These are phyloP conservation scores for Colletotrichum cereale DNA, from an alignment of 2,329 filamentous ascomycete species.

Conservation along the genomic window DNA sequence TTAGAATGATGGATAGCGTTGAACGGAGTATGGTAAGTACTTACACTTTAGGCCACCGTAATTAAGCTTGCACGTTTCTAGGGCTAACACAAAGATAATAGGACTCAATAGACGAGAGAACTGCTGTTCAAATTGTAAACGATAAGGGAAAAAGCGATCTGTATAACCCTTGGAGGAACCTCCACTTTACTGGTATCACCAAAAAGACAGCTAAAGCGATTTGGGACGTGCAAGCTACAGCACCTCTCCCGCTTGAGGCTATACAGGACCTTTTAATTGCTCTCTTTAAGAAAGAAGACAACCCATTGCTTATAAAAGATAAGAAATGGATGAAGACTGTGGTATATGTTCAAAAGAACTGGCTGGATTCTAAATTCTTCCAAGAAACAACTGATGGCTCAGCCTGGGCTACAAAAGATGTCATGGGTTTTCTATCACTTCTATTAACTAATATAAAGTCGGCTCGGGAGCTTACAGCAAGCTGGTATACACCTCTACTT, in stretches of 20 bases:
- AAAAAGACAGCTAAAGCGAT: neutral
- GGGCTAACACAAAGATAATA: neutral
- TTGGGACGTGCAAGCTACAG: neutral
- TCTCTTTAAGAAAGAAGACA: neutral
- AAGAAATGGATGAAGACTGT: neutral
- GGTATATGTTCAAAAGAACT: neutral
- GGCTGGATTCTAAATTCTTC: neutral
- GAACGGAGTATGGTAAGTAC: neutral
- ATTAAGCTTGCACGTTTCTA: neutral
- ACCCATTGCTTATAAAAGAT: neutral
- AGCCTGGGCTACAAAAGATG: conserved; percentile 1
- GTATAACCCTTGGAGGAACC: neutral
- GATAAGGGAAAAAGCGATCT: too few relatives aligned
- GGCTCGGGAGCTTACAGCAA: too few relatives aligned
- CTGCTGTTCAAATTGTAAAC: too few relatives aligned
- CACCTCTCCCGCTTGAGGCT: neutral
- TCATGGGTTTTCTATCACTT: neutral
- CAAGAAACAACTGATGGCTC: neutral
- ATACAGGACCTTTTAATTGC: neutral
- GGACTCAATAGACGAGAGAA: too few relatives aligned
- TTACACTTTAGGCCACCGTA: neutral
- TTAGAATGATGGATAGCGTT: neutral
- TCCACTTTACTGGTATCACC: neutral
- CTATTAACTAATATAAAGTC: too few relatives aligned
- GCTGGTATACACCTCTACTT: too few relatives aligned